A percentile compares a stretch with the other conserved stretches of the same genome.
These are phyloP conservation scores for Oryza meyeriana DNA, from an alignment of 176 grass and related monocot species.

Conservation along the genomic window DNA sequence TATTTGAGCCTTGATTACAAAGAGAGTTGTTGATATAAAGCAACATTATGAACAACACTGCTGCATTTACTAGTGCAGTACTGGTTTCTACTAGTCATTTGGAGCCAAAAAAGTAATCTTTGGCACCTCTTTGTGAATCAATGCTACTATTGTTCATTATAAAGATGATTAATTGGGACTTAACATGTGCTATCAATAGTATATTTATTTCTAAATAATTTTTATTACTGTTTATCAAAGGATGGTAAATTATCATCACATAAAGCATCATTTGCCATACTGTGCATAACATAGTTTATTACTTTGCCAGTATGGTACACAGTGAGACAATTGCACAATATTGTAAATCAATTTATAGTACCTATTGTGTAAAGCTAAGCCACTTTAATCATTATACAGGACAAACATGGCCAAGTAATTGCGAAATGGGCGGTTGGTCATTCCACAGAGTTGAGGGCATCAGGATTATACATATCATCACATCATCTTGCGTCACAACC, in stretches of 20 bases:
- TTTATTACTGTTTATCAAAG: not conserved
- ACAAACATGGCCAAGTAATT: not conserved
- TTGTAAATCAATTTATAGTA: not conserved
- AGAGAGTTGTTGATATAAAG: not conserved
- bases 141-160: not conserved
- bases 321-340: not conserved
- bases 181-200: not conserved
- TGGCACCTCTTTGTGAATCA: not conserved
- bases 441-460: no score
- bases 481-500: no score
- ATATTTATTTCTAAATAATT: not conserved
- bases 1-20: not conserved
- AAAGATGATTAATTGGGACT: not conserved
- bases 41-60: constrained; percentile 1
- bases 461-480: no score
- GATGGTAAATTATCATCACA: not conserved
- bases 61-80: not conserved
- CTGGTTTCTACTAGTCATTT: not conserved
- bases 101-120: not conserved
- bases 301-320: no score
- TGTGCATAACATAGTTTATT: no score
- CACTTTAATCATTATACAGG: not conserved
- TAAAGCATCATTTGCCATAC: not conserved
- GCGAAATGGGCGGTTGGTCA: not conserved
- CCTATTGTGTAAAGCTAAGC: not conserved